Evolutionary conservation across 306 rosid genomes (phyloP).

Genomic region (Datisca glomerata): DNA sequence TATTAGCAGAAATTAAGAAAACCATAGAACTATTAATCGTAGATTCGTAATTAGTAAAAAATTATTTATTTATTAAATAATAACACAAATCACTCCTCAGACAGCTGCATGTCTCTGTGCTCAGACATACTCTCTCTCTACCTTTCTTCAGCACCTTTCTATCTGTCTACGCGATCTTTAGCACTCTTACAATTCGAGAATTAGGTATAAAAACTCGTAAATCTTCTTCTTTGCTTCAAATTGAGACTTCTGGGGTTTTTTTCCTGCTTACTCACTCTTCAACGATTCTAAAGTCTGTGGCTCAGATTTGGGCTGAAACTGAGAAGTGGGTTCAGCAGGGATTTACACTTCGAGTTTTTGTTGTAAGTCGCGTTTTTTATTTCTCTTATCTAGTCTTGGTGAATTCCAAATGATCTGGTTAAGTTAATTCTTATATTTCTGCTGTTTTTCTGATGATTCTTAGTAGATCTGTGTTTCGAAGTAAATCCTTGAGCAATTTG

Average conservation of each 20-base stretch:
- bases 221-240: slow-evolving; percentile 22
- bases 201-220: slow-evolving; percentile 25
- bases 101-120: slow-evolving; percentile 11
- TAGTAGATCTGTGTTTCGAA: slow-evolving; percentile 8
- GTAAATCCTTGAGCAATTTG: background rate
- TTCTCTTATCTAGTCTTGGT: background rate
- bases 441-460: slow-evolving; percentile 1
- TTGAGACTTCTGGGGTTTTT: slow-evolving; percentile 26
- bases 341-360: slow-evolving; percentile 27
- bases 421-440: slow-evolving; percentile 1
- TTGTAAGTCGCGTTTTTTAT: slow-evolving; percentile 24
- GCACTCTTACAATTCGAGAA: slow-evolving; percentile 37
- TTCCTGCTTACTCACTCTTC: slow-evolving; percentile 11
- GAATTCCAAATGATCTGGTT: background rate
- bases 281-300: slow-evolving; percentile 17
- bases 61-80: slow-evolving; percentile 3
- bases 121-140: slow-evolving; percentile 6
- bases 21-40: background rate
- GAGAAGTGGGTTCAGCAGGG: slow-evolving; percentile 34
- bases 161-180: slow-evolving; percentile 50
- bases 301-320: slow-evolving; percentile 36
- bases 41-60: background rate
- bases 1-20: slow-evolving; percentile 1
- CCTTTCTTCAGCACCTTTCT: slow-evolving; percentile 3
- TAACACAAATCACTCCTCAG: slow-evolving; percentile 3